Conservation (phyloP, 345 rosid genomes). For the Eutrema heterophyllum region DNA sequence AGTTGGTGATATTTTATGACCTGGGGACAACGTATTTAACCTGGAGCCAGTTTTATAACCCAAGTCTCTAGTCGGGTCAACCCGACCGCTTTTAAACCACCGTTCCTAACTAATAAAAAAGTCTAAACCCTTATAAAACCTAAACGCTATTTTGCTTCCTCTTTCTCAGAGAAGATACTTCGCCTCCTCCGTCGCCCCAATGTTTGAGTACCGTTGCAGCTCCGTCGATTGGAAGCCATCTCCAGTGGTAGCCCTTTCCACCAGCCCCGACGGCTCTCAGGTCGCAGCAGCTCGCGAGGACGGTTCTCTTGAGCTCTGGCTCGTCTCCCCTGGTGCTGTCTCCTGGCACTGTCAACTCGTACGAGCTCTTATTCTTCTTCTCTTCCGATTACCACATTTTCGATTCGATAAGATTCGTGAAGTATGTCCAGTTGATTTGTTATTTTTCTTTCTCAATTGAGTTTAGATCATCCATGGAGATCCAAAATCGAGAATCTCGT, state of each 20-base stretch:
- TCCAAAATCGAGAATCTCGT: constrained; percentile 66
- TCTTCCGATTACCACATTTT: neutral
- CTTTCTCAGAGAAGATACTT: neutral
- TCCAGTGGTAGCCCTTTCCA: constrained; percentile 79
- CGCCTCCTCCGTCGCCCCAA: constrained; percentile 19
- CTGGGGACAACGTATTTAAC: neutral
- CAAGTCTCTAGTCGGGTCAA: neutral
- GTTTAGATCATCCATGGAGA: constrained; percentile 75
- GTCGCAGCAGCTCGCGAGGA: constrained; percentile 89
- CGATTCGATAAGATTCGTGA: neutral
- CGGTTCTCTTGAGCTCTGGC: constrained; percentile 94
- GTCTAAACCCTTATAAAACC: constrained; percentile 19
- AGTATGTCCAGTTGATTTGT: neutral
- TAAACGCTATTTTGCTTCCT: neutral
- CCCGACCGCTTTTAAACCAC: constrained; percentile 10
- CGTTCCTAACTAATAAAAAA: neutral
- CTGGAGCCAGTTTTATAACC: neutral
- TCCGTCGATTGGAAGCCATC: constrained; percentile 87
- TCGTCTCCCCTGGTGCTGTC: constrained; percentile 78
- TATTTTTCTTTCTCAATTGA: neutral
- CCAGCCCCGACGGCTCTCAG: constrained; percentile 66
- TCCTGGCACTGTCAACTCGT: constrained; percentile 99
- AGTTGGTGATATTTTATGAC: too few relatives aligned
- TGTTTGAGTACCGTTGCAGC: constrained; percentile 55
- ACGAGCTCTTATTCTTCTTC: constrained; percentile 28